Evolutionary conservation across 2,329 filamentous ascomycete species (phyloP).

Genomic region (Verticillium isaacii): DNA sequence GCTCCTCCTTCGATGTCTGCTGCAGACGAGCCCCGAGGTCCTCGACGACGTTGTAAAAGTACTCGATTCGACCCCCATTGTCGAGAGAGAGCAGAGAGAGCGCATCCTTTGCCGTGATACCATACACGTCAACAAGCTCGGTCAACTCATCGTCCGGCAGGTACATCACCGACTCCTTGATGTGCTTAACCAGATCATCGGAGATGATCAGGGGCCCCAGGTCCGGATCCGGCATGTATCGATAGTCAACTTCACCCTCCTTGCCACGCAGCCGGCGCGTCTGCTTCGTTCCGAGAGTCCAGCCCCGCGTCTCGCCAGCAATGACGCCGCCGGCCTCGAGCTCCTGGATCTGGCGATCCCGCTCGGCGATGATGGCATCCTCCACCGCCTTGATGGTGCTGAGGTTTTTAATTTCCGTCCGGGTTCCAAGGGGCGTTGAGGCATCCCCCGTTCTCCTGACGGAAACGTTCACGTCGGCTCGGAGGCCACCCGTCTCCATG

Average conservation of each 20-base stretch:
- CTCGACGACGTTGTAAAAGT: slow-evolving; percentile 66
- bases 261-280: slow-evolving; percentile 83
- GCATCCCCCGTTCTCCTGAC: slow-evolving; percentile 56
- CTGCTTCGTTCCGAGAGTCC: slow-evolving; percentile 78
- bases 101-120: slow-evolving; percentile 76
- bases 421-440: slow-evolving; percentile 59
- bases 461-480: slow-evolving; percentile 95
- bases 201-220: slow-evolving; percentile 75
- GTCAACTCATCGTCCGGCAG: slow-evolving; percentile 68
- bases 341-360: slow-evolving; percentile 79
- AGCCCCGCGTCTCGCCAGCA: slow-evolving; percentile 85
- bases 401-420: slow-evolving; percentile 96
- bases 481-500: slow-evolving; percentile 87
- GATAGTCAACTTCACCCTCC: slow-evolving; percentile 94
- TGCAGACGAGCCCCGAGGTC: slow-evolving; percentile 28
- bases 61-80: slow-evolving; percentile 73
- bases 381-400: slow-evolving; percentile 94
- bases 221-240: slow-evolving; percentile 98
- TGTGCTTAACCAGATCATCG: slow-evolving; percentile 59
- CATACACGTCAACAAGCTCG: slow-evolving; percentile 57
- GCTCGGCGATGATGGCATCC: slow-evolving; percentile 87
- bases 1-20: slow-evolving; percentile 14
- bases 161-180: slow-evolving; percentile 60
- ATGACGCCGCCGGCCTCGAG: slow-evolving; percentile 71
- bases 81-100: slow-evolving; percentile 74